Evolutionary conservation across 2,329 filamentous ascomycete species (phyloP).

Genomic region (Fusarium hainanense): DNA sequence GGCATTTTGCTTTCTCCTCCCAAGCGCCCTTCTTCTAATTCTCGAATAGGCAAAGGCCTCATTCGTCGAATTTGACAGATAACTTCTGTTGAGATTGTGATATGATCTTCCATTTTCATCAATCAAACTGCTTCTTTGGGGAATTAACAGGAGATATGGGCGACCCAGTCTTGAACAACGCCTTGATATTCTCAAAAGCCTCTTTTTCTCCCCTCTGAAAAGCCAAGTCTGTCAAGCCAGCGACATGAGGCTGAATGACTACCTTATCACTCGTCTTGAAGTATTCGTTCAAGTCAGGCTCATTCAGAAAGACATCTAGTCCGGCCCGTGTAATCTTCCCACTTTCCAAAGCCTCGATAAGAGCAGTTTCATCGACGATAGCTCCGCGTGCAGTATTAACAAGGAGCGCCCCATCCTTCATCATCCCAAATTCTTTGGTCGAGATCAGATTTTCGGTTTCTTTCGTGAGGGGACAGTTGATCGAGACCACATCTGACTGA

Average conservation of each 20-base stretch:
- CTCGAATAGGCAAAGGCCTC: too few relatives aligned
- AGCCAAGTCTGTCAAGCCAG: constrained; percentile 57
- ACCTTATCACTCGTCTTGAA: constrained; percentile 56
- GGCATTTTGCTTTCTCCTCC: too few relatives aligned
- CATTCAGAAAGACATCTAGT: constrained; percentile 60
- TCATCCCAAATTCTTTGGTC: constrained; percentile 53
- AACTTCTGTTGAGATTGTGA: too few relatives aligned
- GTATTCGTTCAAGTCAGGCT: constrained; percentile 56
- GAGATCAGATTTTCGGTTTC: constrained; percentile 56
- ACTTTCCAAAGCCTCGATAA: constrained; percentile 58
- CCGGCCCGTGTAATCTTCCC: constrained; percentile 60
- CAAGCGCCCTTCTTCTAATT: too few relatives aligned
- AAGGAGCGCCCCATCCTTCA: constrained; percentile 60
- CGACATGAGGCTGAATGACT: constrained; percentile 58
- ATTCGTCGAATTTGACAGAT: too few relatives aligned
- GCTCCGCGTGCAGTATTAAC: constrained; percentile 64
- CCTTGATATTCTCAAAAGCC: constrained; percentile 59
- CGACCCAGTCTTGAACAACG: constrained; percentile 53
- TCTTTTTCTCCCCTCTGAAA: constrained; percentile 57
- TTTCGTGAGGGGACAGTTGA: constrained; percentile 55
- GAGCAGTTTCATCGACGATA: constrained; percentile 60
- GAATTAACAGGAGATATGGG: constrained; percentile 53
- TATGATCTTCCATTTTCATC: fast-evolving
- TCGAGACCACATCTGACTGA: constrained; percentile 55
- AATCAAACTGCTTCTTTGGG: background rate